phyloP scores from a whole-genome alignment of 352 stramenopile genomes.

The Pythium dissotocum region DNA sequence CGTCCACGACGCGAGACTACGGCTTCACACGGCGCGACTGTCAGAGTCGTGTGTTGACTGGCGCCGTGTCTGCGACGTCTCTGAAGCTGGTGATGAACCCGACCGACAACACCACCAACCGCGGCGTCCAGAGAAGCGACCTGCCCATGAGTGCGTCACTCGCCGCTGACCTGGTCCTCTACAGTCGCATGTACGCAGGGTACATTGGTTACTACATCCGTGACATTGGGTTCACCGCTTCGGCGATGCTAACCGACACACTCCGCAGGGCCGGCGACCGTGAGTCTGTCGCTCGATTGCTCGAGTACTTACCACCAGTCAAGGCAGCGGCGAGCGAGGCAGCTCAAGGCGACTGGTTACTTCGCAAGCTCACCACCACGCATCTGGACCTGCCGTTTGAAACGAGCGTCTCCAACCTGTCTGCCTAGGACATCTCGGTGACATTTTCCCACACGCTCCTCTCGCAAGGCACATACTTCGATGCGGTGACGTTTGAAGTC shows the following conservation, averaged over 20 bases:
- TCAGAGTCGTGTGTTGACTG: no score
- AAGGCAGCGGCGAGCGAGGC: background rate
- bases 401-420: background rate
- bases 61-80: no score
- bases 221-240: background rate
- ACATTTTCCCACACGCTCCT: slow-evolving; percentile 9
- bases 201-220: background rate
- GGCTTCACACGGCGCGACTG: no score
- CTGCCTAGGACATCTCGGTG: background rate
- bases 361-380: no score
- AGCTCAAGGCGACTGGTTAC: background rate
- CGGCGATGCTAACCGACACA: no score
- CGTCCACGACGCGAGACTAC: no score
- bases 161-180: slow-evolving; percentile 14
- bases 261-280: background rate
- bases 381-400: background rate
- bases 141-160: slow-evolving; percentile 27
- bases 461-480: slow-evolving; percentile 13
- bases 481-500: slow-evolving; percentile 15
- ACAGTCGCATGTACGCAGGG: background rate
- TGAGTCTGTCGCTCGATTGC: background rate
- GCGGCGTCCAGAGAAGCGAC: background rate
- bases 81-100: slow-evolving; percentile 2
- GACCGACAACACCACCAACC: slow-evolving; percentile 1
- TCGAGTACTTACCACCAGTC: no score